Conservation (phyloP, 352 stramenopile genomes). For the Phytophthora crassamura region DNA sequence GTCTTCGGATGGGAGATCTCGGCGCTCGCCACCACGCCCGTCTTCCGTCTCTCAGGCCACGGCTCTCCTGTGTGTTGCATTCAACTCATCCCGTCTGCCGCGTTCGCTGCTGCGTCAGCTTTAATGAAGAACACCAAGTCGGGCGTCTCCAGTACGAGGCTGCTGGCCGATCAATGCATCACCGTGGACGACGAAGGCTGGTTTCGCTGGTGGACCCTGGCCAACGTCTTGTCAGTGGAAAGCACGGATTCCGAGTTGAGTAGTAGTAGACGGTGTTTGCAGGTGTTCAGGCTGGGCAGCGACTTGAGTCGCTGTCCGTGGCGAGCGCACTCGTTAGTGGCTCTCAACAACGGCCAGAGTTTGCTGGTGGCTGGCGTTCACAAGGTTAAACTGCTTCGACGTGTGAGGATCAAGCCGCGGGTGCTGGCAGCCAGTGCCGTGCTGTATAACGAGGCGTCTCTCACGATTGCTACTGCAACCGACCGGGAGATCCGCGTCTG, state of each 20-base stretch:
- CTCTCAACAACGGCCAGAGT: conserved; percentile 69
- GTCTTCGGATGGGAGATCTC: conserved; percentile 82
- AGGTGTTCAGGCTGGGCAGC: conserved; percentile 74
- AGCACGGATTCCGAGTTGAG: conserved; percentile 63
- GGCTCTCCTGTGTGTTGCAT: conserved; percentile 72
- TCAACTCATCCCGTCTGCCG: conserved; percentile 57
- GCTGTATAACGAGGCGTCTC: conserved; percentile 72
- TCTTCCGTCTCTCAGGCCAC: conserved; percentile 79
- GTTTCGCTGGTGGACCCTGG: conserved; percentile 87
- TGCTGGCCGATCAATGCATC: conserved; percentile 72
- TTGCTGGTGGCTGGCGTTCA: conserved; percentile 66
- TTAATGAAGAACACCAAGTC: conserved; percentile 24
- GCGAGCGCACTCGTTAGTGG: conserved; percentile 65
- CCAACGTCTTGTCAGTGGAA: conserved; percentile 67
- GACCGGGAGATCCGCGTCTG: conserved; percentile 75
- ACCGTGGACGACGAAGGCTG: conserved; percentile 83
- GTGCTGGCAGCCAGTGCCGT: conserved; percentile 65
- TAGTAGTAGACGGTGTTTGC: conserved; percentile 59
- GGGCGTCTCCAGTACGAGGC: conserved; percentile 17
- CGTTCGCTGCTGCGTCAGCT: conserved; percentile 34
- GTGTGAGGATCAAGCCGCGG: conserved; percentile 67
- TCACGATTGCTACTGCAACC: conserved; percentile 73
- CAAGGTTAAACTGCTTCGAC: conserved; percentile 78
- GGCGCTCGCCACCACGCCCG: conserved; percentile 55
- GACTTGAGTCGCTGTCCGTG: conserved; percentile 67